Evolutionary conservation across 1,284 basidiomycete genomes (phyloP), one percentile per base, ranked within the genome.

Genomic region (Chondrostereum purpureum): DNA sequence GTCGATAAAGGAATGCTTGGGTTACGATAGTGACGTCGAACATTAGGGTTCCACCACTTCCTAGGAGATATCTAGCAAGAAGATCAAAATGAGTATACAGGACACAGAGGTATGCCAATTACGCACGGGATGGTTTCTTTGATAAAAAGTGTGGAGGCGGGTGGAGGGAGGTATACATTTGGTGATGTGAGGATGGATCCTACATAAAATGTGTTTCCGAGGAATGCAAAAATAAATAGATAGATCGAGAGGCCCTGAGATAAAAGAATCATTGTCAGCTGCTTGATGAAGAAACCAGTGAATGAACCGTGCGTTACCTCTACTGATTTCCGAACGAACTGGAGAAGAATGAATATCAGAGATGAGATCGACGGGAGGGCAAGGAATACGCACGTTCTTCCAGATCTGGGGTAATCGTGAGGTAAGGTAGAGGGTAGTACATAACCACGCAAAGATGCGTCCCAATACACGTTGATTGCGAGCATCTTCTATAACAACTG

Each of bases 331-430:
- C 93, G 79, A 45, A 77, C 80, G 61, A 81, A 96, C 92, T 95
- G 55, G 11, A 33, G 13, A 20, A 31, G 33, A 42, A 23, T 18
- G 23, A 14, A 21, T 24, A 14, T 42, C 21, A 46, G 46, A 47
- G 35, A 46, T 27, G 33, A 20, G n/a, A 40, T 21, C 42, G 23
- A 17, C 23, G 44, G 18, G 44, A 39, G 33, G n/a, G 47, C 23
- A 34, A 39, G 12, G 8, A 46, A n/a, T 5, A 80, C 90, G 64
- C 60, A 94, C 92, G 57, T 96, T 96, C 66, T 93, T 94, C 92
- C 92, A 96, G 52, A 97, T 95, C 63, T 96, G 93, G 20, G 93
- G 93, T 56, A 96, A 67, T 42, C 93, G 79, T 2, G 88, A 91
- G 4, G 92, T 95, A 19, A 97, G 68, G 64, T 97, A 97, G 16